phyloP scores from a whole-genome alignment of 169 alveolate genomes.

The Plasmodium gonderi region DNA sequence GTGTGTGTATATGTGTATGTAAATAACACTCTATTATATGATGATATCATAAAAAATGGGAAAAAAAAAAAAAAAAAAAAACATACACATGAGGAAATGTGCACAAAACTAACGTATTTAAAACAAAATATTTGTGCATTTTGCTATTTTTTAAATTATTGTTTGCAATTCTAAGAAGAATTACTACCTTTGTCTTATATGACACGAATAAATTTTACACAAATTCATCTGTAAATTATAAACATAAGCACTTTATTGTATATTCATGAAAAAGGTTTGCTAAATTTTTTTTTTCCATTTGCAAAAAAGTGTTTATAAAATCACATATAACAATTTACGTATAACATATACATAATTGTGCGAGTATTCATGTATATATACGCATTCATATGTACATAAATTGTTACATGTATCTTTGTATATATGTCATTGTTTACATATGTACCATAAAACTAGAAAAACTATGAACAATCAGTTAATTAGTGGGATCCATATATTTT shows the following conservation, averaged over 20 bases:
- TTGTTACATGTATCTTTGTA: not conserved
- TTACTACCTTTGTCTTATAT: conserved; percentile 17
- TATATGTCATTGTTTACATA: not conserved
- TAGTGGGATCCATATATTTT: not conserved
- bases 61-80: not conserved
- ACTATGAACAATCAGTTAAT: not conserved
- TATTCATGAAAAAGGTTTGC: not conserved
- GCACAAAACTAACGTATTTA: not conserved
- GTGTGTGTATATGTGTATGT: not conserved
- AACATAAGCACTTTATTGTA: not conserved
- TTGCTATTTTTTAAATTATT: not conserved
- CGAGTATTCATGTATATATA: not conserved
- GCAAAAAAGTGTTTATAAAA: not conserved
- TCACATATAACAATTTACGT: not conserved
- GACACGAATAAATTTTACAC: conserved; percentile 12
- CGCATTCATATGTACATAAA: not conserved
- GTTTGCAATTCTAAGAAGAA: not conserved
- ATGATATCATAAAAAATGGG: not conserved
- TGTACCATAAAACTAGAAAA: conserved; percentile 5
- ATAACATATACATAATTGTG: not conserved
- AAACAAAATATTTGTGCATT: conserved; percentile 3
- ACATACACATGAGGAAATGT: not conserved
- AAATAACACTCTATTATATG: not conserved
- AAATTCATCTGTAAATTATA: not conserved
- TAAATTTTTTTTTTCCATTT: not conserved